Conservation (phyloP, 2,329 filamentous ascomycete genomes). For the Nectriaceae sp. region DNA sequence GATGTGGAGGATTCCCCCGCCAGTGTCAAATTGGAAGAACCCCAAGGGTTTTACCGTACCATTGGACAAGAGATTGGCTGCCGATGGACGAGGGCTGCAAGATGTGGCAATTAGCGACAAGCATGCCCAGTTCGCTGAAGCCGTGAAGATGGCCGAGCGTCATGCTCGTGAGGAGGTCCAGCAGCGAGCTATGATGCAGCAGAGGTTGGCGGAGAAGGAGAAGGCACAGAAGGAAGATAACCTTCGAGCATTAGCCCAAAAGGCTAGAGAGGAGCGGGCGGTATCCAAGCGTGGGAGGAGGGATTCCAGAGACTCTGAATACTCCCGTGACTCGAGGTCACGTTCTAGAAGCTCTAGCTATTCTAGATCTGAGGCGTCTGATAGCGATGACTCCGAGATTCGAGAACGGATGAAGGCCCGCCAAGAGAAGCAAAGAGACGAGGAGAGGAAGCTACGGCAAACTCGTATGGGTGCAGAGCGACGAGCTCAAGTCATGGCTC, state of each 20-base stretch:
- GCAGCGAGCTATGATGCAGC: slow-evolving; percentile 91
- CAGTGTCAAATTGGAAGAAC: slow-evolving; percentile 99
- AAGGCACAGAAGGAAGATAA: slow-evolving; percentile 93
- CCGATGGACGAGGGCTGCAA: slow-evolving; percentile 87
- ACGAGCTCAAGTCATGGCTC: slow-evolving; percentile 86
- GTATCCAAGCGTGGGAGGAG: slow-evolving; percentile 49
- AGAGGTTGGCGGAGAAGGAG: slow-evolving; percentile 93
- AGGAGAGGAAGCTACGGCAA: slow-evolving; percentile 87
- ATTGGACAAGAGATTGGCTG: slow-evolving; percentile 90
- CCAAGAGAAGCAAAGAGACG: slow-evolving; percentile 76
- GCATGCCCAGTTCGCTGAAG: slow-evolving; percentile 94
- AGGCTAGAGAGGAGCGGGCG: slow-evolving; percentile 81
- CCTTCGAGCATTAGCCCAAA: slow-evolving; percentile 82
- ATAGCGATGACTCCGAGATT: slow-evolving; percentile 68
- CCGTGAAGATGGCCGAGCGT: slow-evolving; percentile 88
- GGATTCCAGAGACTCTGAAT: slow-evolving; percentile 33
- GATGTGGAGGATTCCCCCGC: slow-evolving; percentile 85
- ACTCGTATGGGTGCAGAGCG: slow-evolving; percentile 95
- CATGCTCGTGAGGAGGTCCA: slow-evolving; percentile 96
- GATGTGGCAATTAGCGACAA: slow-evolving; percentile 98
- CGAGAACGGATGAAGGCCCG: slow-evolving; percentile 77
- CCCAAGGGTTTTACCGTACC: slow-evolving; percentile 97
- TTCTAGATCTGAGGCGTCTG: slow-evolving; percentile 49
- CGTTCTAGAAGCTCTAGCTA: slow-evolving; percentile 53
- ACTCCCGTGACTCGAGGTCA: slow-evolving; percentile 41